These are phyloP conservation scores for Nicotiana noctiflora DNA, from an alignment of 257 asterid genomes.

Conservation along the genomic window DNA sequence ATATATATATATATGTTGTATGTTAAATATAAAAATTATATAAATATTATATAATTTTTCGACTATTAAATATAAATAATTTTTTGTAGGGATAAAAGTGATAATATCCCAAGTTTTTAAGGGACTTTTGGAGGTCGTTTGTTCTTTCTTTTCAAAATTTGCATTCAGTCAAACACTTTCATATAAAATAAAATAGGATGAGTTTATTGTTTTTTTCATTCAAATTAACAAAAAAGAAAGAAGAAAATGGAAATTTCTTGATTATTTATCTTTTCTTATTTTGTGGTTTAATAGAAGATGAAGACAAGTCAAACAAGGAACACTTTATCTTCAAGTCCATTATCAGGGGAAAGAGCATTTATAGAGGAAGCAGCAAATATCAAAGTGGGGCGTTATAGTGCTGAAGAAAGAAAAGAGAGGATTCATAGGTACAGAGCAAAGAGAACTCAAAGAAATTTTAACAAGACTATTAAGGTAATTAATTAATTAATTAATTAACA, in stretches of 20 bases:
- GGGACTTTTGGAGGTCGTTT: no score
- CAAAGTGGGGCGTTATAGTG: conserved; percentile 55
- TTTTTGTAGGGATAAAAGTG: no score
- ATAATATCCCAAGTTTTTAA: no score
- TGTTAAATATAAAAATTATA: no score
- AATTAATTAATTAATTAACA: no score
- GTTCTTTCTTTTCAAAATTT: no score
- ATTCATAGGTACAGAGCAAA: conserved; percentile 74
- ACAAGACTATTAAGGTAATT: conserved; percentile 78
- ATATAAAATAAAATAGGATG: no score
- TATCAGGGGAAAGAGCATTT: conserved; percentile 44
- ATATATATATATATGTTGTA: no score
- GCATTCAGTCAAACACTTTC: no score
- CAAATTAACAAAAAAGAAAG: not conserved
- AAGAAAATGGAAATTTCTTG: not conserved
- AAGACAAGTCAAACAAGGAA: conserved; percentile 27
- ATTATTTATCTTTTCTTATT: not conserved
- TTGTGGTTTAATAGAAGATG: conserved; percentile 31
- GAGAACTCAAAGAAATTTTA: conserved; percentile 77
- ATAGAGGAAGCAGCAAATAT: conserved; percentile 57
- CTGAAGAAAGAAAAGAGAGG: conserved; percentile 77
- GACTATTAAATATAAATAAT: no score
- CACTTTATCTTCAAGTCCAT: conserved; percentile 50
- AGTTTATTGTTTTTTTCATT: no score
- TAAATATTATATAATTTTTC: no score